Evolutionary conservation across 495 filamentous ascomycete genomes (phyloP), one percentile per base, ranked within the genome.

Genomic region (Haplographium delicatum): DNA sequence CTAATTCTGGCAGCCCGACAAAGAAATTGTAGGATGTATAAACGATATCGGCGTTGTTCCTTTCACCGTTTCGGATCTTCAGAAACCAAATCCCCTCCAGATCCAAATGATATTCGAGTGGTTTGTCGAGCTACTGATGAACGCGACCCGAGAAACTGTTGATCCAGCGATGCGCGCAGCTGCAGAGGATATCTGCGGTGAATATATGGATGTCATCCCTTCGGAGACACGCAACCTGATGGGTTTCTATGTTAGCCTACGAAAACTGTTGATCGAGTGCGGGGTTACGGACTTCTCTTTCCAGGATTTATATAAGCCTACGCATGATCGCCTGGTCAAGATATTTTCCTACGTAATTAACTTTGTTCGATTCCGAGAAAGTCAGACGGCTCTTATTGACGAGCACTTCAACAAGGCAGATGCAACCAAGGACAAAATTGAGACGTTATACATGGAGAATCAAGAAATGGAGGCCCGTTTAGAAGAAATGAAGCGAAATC

Each of bases 331-430:
- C 44, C 78, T 98, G 4, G 83, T 88, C 51, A 89, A 88, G 67
- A 90, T 96, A 51, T 90, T 97, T 60, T 91, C 86, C 23, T 96
- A 96, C 62, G 74, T 97, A 44, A 97, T 98, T 68, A 98, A 98
- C 68, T 98, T 98, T 68, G 89, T 96, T 43, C 80, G 93, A 41
- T 98, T 96, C 69, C 86, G 94, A 53, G 91, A 95, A 69, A 87
- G 82, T 47, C 90, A 95, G 68, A 88, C 85, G 5, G 68, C 72
- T 11, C 78, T 89, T 2, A 95, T 96, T 40, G 88, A 93, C 57
- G 84, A 91, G 62, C 88, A 97, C 65, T 91, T 89, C 71, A 89
- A 94, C 72, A 88, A 86, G 57, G 76, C 86, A 15, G 89, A 97
- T 64, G 79, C 75, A 51, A 89, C 86, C 0, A 95, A 95, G 67